Conservation (phyloP, 2,329 filamentous ascomycete genomes). For the Trichoderma breve region DNA sequence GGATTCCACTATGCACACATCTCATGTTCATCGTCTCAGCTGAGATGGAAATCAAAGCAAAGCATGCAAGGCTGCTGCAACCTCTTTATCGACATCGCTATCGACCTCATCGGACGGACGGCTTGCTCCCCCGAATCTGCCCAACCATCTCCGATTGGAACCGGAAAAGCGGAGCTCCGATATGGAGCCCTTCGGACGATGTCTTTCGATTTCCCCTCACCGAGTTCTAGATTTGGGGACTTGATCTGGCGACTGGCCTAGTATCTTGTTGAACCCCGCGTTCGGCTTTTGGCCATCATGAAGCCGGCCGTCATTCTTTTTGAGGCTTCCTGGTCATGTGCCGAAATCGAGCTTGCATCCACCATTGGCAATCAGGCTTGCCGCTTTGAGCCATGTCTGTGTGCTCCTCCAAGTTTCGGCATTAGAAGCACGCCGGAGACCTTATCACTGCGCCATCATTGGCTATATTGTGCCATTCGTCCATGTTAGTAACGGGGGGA, state of each 20-base stretch:
- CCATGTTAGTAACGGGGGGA: background rate
- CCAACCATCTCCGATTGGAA: background rate
- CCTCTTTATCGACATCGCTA: background rate
- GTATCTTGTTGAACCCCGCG: background rate
- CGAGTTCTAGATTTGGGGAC: background rate
- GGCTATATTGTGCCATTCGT: background rate
- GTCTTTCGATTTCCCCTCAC: background rate
- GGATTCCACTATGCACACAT: background rate
- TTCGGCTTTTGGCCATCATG: background rate
- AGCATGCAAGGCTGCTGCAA: background rate
- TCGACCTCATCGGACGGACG: background rate
- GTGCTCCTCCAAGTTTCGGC: background rate
- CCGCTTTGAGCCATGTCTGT: background rate
- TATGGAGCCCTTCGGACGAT: background rate
- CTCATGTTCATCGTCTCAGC: background rate
- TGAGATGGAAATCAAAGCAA: background rate
- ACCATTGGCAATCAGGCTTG: background rate
- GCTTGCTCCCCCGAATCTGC: background rate
- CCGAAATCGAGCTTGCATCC: background rate
- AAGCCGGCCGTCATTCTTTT: background rate
- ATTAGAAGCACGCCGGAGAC: background rate
- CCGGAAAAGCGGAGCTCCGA: slow-evolving; percentile 9
- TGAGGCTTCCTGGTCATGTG: background rate
- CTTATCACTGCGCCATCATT: background rate
- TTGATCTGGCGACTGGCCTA: background rate